Evolutionary conservation across 2,329 filamentous ascomycete genomes (phyloP).

Genomic region (Cercospora sp.): DNA sequence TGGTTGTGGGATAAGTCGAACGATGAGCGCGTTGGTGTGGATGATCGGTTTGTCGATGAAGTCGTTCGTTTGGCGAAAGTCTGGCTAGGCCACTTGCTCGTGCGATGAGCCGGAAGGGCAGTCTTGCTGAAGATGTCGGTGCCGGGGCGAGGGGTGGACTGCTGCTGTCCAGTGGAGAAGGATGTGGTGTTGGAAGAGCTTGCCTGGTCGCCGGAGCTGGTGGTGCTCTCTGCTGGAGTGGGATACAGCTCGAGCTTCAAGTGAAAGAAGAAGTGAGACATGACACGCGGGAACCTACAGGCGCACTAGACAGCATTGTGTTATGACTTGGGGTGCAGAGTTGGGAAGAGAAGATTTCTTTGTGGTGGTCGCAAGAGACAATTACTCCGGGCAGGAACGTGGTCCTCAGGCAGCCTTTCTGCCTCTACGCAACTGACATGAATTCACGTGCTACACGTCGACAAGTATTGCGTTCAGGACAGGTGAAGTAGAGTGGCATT

Average conservation of each 20-base stretch:
- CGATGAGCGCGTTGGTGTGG: constrained; percentile 17
- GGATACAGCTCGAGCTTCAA: constrained; percentile 60
- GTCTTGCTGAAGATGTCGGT: constrained; percentile 49
- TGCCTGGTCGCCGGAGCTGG: constrained; percentile 8
- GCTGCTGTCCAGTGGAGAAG: background rate
- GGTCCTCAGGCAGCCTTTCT: background rate
- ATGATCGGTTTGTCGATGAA: constrained; percentile 13
- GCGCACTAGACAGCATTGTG: constrained; percentile 1
- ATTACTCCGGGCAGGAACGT: background rate
- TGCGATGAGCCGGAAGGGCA: constrained; percentile 46
- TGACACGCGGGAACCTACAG: constrained; percentile 38
- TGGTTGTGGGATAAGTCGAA: constrained; percentile 20
- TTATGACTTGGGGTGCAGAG: background rate
- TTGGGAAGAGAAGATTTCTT: background rate
- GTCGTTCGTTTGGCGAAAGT: constrained; percentile 20
- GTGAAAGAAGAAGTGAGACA: constrained; percentile 66
- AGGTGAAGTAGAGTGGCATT: background rate
- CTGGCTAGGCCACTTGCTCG: constrained; percentile 40
- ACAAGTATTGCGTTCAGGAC: background rate
- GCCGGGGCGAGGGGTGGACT: constrained; percentile 44
- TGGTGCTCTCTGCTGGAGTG: constrained; percentile 24
- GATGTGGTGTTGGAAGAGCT: background rate
- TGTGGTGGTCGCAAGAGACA: background rate
- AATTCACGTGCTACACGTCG: background rate
- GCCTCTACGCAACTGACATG: background rate